Evolutionary conservation across 257 asterid species (phyloP).

Genomic region (Thymus quinquecostatus): DNA sequence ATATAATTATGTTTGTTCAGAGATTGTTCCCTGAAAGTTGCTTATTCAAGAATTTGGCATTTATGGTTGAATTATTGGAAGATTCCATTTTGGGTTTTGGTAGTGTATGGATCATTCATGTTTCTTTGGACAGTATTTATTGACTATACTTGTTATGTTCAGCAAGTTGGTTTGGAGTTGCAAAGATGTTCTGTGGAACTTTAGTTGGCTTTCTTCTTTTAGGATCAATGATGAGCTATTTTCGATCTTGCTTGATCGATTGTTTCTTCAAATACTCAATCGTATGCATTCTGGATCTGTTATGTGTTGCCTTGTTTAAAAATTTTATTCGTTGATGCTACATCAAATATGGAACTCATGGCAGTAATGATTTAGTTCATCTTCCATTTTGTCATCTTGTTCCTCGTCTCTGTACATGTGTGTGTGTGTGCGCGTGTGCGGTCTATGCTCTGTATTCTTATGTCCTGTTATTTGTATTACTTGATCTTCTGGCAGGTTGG

Average conservation of each 20-base stretch:
- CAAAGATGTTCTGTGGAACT: neutral
- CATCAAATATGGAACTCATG: neutral
- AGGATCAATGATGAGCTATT: no score
- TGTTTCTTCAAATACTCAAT: no score
- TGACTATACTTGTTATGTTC: no score
- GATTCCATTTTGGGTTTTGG: neutral
- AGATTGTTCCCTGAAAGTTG: neutral
- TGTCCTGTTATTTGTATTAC: conserved; percentile 9
- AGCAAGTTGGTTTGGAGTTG: neutral
- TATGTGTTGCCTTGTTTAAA: conserved; percentile 1
- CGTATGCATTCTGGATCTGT: no score
- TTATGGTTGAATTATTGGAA: neutral
- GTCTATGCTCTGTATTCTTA: conserved; percentile 1
- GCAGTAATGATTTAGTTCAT: no score
- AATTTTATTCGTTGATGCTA: neutral
- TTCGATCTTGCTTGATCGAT: no score
- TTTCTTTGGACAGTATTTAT: no score
- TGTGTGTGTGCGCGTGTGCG: no score
- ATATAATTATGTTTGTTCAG: no score
- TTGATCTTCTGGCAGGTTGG: conserved; percentile 24
- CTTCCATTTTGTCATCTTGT: neutral
- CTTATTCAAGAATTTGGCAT: neutral
- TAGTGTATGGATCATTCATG: no score
- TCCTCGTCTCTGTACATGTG: neutral
- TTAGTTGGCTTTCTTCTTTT: neutral